Evolutionary conservation across 495 filamentous ascomycete species (phyloP).

Genomic region (Cercophora scortea): DNA sequence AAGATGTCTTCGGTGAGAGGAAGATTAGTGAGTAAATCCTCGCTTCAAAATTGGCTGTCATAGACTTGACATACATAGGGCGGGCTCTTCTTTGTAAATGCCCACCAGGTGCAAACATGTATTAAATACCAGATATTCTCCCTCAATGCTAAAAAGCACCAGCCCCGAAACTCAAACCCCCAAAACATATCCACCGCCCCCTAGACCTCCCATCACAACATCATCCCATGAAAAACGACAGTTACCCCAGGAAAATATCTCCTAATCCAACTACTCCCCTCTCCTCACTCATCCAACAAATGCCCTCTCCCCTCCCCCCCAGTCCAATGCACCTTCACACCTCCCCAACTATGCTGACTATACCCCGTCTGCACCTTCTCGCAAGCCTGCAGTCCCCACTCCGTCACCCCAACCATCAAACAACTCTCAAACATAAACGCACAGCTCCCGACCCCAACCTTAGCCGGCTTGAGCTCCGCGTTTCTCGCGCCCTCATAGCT

Average conservation of each 20-base stretch:
- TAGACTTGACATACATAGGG: too few relatives aligned
- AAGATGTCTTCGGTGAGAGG: too few relatives aligned
- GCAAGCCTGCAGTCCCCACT: constrained; percentile 81
- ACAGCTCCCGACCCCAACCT: constrained; percentile 51
- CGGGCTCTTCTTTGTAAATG: too few relatives aligned
- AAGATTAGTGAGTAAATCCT: too few relatives aligned
- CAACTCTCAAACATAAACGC: constrained; percentile 65
- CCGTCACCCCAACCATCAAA: constrained; percentile 84
- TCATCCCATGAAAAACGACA: background rate
- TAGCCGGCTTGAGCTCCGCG: constrained; percentile 45
- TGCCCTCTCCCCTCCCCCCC: background rate
- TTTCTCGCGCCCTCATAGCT: constrained; percentile 56
- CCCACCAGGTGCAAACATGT: too few relatives aligned
- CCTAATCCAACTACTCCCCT: background rate
- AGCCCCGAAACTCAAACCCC: too few relatives aligned
- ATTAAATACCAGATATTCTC: too few relatives aligned
- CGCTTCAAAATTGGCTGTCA: too few relatives aligned
- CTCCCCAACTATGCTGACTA: constrained; percentile 78
- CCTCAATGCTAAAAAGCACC: too few relatives aligned
- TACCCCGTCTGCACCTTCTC: constrained; percentile 79
- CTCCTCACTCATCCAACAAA: constrained; percentile 1
- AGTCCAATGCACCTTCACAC: constrained; percentile 67
- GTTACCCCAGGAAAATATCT: too few relatives aligned
- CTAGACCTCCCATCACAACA: background rate
- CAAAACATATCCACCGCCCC: too few relatives aligned